Evolutionary conservation across 2,329 filamentous ascomycete genomes (phyloP).

Genomic region (Xylariaceae sp.): DNA sequence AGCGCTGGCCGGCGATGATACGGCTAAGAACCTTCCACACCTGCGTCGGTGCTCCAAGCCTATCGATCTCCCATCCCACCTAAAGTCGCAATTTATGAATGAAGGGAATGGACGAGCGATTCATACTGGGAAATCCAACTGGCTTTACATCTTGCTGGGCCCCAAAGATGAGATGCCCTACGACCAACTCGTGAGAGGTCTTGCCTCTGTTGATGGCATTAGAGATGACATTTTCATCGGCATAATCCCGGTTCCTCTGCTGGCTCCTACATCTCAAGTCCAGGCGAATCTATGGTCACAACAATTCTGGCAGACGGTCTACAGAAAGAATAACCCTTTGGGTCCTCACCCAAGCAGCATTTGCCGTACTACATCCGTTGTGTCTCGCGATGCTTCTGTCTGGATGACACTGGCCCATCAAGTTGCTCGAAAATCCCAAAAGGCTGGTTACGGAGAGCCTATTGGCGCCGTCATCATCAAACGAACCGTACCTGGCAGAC

Average conservation of each 20-base stretch:
- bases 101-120: constrained; percentile 53
- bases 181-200: constrained; percentile 46
- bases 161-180: constrained; percentile 49
- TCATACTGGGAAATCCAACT: constrained; percentile 57
- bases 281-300: constrained; percentile 72
- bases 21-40: constrained; percentile 64
- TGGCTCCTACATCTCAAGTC: constrained; percentile 70
- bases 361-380: constrained; percentile 63
- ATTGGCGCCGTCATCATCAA: constrained; percentile 76
- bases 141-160: constrained; percentile 56
- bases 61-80: constrained; percentile 61
- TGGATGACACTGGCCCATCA: constrained; percentile 67
- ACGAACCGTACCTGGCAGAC: constrained; percentile 36
- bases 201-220: constrained; percentile 48
- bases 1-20: constrained; percentile 54
- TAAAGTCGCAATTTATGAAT: constrained; percentile 60
- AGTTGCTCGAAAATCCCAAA: constrained; percentile 57
- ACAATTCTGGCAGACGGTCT: constrained; percentile 79
- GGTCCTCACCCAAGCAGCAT: constrained; percentile 78
- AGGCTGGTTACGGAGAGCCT: constrained; percentile 59
- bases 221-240: constrained; percentile 54
- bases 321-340: constrained; percentile 82
- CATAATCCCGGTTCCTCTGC: constrained; percentile 64
- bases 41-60: constrained; percentile 73
- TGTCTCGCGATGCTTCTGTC: constrained; percentile 57